Base-by-base conservation (phyloP, 768 basidiomycete genomes). In the Leccinum aurantiacum region DNA sequence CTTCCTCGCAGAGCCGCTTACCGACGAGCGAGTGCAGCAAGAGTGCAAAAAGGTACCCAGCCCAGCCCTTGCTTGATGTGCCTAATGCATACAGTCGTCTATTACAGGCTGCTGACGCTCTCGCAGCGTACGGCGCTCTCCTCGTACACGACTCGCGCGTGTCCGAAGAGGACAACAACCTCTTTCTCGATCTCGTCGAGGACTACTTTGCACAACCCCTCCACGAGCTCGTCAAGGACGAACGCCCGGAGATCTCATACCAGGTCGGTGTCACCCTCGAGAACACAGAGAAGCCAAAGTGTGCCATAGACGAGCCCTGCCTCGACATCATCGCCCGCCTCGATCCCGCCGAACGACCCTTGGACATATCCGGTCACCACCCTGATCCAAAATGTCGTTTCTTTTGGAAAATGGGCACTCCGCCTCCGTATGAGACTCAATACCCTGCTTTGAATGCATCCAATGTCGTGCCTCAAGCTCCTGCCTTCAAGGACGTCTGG, bases 361-460 rank as follows among this genome's bases (percentile, higher is more conserved):
- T 98, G 54, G 95, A 98, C 72, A 87, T 91, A 58, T 79, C 80
- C 27, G 88, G 80, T 6, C 89, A 92, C 63, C 80, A 83, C 7
- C 91, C 93, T 1, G 95, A 98, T 73, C 95, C 95, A 0, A 98
- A 98, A 74, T 96, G 93, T 71, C 83, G 95, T 62, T 97, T 93
- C 78, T 94, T 94, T 76, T 93, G 90, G 87, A 89, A 81, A 68
- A 92, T 93, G 91, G 79, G 80, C 62, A 81, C 84, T 59, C 76
- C 75, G 14, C 90, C 90, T 1, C 90, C 91, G 4, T 93, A 93
- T 64, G 76, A 87, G 65, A 92, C 91, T 0, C 78, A 81, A 55
- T 97, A 88, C 69, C 91, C 93, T 0, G 81, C 77, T 0, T 74
- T 93, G 57, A 91, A 92, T 65, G 88, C 91, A 14, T 79, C 86